Conservation (phyloP, 2,329 filamentous ascomycete genomes). For the Fusarium keratoplasticum region DNA sequence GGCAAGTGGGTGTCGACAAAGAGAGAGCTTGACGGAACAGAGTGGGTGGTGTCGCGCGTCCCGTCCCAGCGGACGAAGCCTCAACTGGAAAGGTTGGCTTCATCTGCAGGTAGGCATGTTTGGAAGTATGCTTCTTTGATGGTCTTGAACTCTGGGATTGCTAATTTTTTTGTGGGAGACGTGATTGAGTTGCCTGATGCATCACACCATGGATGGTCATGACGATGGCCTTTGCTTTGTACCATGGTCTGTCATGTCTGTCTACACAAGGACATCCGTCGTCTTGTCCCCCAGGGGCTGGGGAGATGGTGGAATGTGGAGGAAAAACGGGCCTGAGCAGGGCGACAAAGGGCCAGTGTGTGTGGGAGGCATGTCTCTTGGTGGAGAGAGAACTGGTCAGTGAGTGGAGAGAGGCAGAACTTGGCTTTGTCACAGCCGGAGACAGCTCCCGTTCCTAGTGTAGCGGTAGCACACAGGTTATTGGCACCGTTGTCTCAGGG, state of each 20-base stretch:
- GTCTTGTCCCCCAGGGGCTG: conserved; percentile 3
- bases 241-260: background rate
- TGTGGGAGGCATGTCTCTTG: background rate
- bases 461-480: conserved; percentile 36
- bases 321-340: conserved; percentile 1
- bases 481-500: conserved; percentile 41
- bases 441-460: conserved; percentile 43
- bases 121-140: conserved; percentile 28
- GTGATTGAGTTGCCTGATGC: conserved; percentile 9
- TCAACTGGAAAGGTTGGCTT: conserved; percentile 35
- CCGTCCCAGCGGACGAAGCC: conserved; percentile 16
- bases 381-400: conserved; percentile 5
- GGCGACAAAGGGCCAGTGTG: background rate
- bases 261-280: background rate
- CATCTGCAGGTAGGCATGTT: background rate
- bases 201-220: conserved; percentile 9
- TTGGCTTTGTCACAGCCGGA: conserved; percentile 39
- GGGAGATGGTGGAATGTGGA: conserved; percentile 23
- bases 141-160: conserved; percentile 1
- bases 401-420: conserved; percentile 21
- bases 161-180: background rate
- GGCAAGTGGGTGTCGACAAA: conserved; percentile 10
- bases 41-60: conserved; percentile 22
- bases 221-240: background rate
- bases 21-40: background rate